A percentile compares a stretch with the other conserved stretches of the same genome.
Conservation (phyloP, 148 eudicot genomes). For the Rhododendron kiyosumense region DNA sequence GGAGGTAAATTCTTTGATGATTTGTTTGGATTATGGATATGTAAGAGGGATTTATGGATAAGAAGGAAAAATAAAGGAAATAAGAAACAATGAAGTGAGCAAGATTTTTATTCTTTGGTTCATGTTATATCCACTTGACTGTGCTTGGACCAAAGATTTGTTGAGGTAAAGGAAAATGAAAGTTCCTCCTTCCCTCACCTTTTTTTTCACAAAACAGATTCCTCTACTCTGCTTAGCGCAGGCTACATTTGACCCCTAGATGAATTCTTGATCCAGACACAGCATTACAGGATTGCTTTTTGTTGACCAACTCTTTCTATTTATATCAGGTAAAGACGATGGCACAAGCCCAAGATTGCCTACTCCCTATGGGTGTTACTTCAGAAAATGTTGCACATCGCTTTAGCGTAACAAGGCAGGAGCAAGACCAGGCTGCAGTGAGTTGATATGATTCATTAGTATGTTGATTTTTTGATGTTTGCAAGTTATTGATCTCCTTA, state of each 20-base stretch:
- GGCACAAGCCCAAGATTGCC: conserved; percentile 84
- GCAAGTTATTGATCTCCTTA: conserved; percentile 3
- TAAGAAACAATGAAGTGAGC: neutral
- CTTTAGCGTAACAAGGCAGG: conserved; percentile 80
- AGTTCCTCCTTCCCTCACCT: neutral
- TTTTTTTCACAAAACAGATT: neutral
- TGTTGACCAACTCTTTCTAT: neutral
- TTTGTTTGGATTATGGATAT: neutral
- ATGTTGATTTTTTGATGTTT: neutral
- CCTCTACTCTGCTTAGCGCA: neutral
- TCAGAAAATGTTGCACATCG: conserved; percentile 96
- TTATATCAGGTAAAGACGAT: conserved; percentile 56
- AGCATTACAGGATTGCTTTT: neutral
- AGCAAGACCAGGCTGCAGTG: conserved; percentile 99
- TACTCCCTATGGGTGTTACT: conserved; percentile 96
- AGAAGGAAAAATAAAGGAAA: neutral
- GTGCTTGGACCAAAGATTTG: neutral
- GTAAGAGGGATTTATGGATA: neutral
- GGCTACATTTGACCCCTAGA: neutral
- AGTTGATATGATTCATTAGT: conserved; percentile 23
- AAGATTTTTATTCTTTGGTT: neutral
- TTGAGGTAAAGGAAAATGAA: neutral
- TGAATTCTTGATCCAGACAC: neutral
- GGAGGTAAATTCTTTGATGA: neutral
- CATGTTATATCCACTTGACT: neutral